phyloP scores from a whole-genome alignment of 192 early-diverging fungal genomes.

The Ramicandelaber brevisporus region DNA sequence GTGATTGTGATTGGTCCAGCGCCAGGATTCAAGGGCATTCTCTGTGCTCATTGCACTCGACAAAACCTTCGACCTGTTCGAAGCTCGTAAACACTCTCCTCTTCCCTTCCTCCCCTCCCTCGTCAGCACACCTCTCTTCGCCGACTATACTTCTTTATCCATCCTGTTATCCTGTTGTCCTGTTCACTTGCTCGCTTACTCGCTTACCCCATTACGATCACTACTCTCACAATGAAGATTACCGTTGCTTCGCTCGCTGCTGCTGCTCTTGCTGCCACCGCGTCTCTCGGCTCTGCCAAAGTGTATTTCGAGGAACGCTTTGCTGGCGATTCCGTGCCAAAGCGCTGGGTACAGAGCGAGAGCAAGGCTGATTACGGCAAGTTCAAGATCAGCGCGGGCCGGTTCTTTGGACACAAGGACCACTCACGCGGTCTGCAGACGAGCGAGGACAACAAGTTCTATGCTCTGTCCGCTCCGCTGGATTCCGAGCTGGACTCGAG shows the following conservation, averaged over 20 bases:
- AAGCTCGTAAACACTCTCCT: too few relatives aligned
- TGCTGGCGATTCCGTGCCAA: conserved; percentile 16
- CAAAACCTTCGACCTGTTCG: too few relatives aligned
- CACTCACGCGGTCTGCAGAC: conserved; percentile 51
- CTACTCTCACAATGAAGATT: too few relatives aligned
- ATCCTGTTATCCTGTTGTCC: too few relatives aligned
- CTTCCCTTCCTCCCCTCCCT: too few relatives aligned
- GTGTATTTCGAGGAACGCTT: conserved; percentile 81
- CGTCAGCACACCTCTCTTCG: too few relatives aligned
- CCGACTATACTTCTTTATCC: too few relatives aligned
- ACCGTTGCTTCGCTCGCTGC: conserved; percentile 3
- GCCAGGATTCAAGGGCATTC: too few relatives aligned
- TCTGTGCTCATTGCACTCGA: too few relatives aligned
- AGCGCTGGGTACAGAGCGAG: conserved; percentile 46
- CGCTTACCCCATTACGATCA: too few relatives aligned
- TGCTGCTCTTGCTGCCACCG: conserved; percentile 4
- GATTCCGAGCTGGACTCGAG: conserved; percentile 50
- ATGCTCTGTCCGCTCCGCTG: conserved; percentile 53
- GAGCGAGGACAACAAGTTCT: conserved; percentile 55
- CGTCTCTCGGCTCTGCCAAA: conserved; percentile 23
- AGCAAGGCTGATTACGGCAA: conserved; percentile 42
- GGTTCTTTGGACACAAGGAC: conserved; percentile 45
- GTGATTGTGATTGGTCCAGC: too few relatives aligned
- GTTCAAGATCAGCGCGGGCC: conserved; percentile 43
- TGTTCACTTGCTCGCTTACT: too few relatives aligned